A percentile compares a stretch with the other conserved stretches of the same genome.
Conservation (phyloP, 768 basidiomycete species). For the Tylopilus sp. region DNA sequence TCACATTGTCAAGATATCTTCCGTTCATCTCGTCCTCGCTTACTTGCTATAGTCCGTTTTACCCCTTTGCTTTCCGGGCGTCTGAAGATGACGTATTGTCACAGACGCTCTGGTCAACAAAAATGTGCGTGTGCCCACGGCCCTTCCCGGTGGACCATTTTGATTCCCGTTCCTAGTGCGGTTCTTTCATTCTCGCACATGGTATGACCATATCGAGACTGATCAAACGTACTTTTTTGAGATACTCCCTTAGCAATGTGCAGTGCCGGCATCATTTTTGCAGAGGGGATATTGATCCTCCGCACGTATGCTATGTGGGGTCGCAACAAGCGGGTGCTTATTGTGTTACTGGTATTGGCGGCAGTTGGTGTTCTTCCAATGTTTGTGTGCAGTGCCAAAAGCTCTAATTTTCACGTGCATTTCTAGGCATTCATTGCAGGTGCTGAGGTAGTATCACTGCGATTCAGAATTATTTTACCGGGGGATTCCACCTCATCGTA, state of each 20-base stretch:
- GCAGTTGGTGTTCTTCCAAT: slow-evolving; percentile 8
- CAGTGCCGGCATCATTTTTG: slow-evolving; percentile 11
- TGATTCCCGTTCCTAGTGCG: slow-evolving; percentile 13
- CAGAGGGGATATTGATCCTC: slow-evolving; percentile 22
- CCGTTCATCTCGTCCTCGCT: slow-evolving; percentile 17
- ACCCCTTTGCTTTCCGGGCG: not conserved
- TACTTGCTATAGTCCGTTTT: slow-evolving; percentile 18
- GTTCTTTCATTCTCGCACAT: slow-evolving; percentile 14
- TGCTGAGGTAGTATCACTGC: slow-evolving; percentile 8
- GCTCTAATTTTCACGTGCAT: too few relatives aligned
- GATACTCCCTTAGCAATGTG: slow-evolving; percentile 9
- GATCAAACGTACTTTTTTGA: not conserved
- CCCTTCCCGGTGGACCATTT: not conserved
- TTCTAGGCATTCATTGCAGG: slow-evolving; percentile 16
- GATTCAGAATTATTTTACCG: slow-evolving; percentile 11
- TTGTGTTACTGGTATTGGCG: slow-evolving; percentile 17
- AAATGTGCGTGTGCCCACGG: slow-evolving; percentile 1
- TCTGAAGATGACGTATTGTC: not conserved
- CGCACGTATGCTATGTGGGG: slow-evolving; percentile 28
- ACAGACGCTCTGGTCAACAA: slow-evolving; percentile 8
- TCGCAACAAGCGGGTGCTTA: slow-evolving; percentile 14
- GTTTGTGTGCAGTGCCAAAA: too few relatives aligned
- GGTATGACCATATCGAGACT: not conserved
- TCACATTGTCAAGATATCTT: slow-evolving; percentile 28
- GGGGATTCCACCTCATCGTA: slow-evolving; percentile 17